Conservation (phyloP, 2,329 filamentous ascomycete species). For the Pyrenochaeta sp. region DNA sequence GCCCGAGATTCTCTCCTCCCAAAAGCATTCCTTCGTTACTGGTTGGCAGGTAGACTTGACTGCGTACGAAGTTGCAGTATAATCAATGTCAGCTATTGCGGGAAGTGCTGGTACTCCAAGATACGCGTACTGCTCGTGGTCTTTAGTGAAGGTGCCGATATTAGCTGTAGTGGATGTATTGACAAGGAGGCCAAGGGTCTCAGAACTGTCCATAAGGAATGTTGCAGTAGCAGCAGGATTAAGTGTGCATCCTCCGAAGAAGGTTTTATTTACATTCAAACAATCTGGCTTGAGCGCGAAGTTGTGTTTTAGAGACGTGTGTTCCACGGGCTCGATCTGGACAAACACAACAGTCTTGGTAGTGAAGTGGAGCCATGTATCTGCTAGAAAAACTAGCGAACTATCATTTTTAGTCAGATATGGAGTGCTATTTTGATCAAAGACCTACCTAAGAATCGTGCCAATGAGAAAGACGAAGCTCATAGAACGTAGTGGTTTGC, state of each 20-base stretch:
- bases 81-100: background rate
- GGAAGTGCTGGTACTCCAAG: background rate
- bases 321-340: background rate
- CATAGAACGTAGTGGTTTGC: background rate
- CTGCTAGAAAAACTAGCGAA: conserved; percentile 1
- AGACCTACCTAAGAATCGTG: background rate
- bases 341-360: conserved; percentile 2
- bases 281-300: too few relatives aligned
- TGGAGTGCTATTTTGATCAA: background rate
- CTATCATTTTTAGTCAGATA: background rate
- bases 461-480: background rate
- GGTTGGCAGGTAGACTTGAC: background rate
- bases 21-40: background rate
- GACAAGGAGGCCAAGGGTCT: too few relatives aligned
- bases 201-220: too few relatives aligned
- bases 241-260: too few relatives aligned
- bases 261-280: too few relatives aligned
- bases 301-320: background rate
- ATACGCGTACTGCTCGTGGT: background rate
- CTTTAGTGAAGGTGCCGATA: background rate
- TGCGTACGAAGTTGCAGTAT: conserved; percentile 2
- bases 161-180: background rate
- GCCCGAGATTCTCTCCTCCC: background rate
- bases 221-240: too few relatives aligned
- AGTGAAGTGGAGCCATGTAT: conserved; percentile 6